A percentile compares a stretch with the other conserved stretches of the same genome.
Conservation (phyloP, 192 early-diverging fungal species). For the Backusella circina region DNA sequence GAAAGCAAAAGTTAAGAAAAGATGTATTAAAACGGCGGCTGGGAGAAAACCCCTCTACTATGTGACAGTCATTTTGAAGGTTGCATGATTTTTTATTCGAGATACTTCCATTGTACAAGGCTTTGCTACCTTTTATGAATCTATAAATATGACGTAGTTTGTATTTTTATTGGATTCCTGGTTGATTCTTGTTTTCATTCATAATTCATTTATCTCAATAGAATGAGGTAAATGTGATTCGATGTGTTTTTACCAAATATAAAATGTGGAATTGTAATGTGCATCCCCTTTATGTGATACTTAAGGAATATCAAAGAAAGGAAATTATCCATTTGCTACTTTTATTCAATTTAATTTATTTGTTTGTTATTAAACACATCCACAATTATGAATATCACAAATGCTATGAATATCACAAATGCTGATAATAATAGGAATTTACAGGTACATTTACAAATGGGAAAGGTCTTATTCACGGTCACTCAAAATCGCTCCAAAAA, state of each 20-base stretch:
- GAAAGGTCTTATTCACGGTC: too few relatives aligned
- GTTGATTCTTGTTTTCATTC: neutral
- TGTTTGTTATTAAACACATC: too few relatives aligned
- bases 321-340: too few relatives aligned
- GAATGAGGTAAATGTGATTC: neutral
- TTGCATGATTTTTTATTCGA: conserved; percentile 3
- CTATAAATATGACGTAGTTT: neutral
- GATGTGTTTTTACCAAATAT: neutral
- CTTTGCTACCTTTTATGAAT: neutral
- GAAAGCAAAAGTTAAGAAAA: neutral
- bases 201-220: neutral
- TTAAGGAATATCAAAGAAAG: too few relatives aligned
- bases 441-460: too few relatives aligned
- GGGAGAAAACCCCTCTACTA: neutral
- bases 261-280: too few relatives aligned
- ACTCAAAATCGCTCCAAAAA: neutral
- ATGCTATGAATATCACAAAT: too few relatives aligned
- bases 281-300: too few relatives aligned
- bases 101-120: neutral
- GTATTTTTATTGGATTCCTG: neutral
- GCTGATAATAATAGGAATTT: too few relatives aligned
- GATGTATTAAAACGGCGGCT: neutral
- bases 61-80: neutral
- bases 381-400: too few relatives aligned
- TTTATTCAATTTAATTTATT: too few relatives aligned